Percentiles rank a stretch among this genome's conserved stretches.
Evolutionary conservation across 805 yeast genomes (phyloP).

Genomic region (Yamadazyma scolyti): DNA sequence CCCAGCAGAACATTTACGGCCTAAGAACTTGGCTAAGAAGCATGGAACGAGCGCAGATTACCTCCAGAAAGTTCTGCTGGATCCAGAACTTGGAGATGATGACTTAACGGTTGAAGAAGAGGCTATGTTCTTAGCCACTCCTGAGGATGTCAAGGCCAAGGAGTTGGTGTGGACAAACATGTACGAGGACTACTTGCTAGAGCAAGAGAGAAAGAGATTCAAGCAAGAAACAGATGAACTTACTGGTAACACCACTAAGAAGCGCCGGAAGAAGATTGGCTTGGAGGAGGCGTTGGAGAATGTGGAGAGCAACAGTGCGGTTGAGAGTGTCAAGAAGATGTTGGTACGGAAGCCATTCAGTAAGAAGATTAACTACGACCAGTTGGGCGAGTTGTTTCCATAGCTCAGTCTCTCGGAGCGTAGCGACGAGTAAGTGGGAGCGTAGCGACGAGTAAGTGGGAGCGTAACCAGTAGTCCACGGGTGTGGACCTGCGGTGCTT

Average conservation of each 20-base stretch:
- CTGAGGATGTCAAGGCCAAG: slow-evolving; percentile 46
- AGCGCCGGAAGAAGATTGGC: slow-evolving; percentile 35
- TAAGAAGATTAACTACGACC: slow-evolving; percentile 85
- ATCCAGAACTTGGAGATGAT: slow-evolving; percentile 53
- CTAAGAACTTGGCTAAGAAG: slow-evolving; percentile 46
- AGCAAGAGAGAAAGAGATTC: slow-evolving; percentile 79
- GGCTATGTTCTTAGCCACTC: slow-evolving; percentile 60
- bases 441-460: no score
- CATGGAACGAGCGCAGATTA: slow-evolving; percentile 59
- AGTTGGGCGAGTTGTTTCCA: slow-evolving; percentile 21
- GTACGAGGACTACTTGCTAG: slow-evolving; percentile 80
- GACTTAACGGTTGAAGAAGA: slow-evolving; percentile 73
- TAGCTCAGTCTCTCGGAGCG: no score
- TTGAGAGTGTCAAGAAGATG: slow-evolving; percentile 76
- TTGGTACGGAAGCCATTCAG: slow-evolving; percentile 73
- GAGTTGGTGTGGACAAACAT: slow-evolving; percentile 87
- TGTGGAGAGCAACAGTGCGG: slow-evolving; percentile 45
- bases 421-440: no score
- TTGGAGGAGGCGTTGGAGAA: slow-evolving; percentile 16
- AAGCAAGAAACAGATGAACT: slow-evolving; percentile 84
- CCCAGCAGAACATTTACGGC: no score
- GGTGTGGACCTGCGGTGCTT: no score
- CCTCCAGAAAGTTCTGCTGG: slow-evolving; percentile 52
- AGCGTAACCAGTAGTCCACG: no score
- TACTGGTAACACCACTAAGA: slow-evolving; percentile 62